Evolutionary conservation across 768 basidiomycete species (phyloP).

Genomic region (Postia placenta): DNA sequence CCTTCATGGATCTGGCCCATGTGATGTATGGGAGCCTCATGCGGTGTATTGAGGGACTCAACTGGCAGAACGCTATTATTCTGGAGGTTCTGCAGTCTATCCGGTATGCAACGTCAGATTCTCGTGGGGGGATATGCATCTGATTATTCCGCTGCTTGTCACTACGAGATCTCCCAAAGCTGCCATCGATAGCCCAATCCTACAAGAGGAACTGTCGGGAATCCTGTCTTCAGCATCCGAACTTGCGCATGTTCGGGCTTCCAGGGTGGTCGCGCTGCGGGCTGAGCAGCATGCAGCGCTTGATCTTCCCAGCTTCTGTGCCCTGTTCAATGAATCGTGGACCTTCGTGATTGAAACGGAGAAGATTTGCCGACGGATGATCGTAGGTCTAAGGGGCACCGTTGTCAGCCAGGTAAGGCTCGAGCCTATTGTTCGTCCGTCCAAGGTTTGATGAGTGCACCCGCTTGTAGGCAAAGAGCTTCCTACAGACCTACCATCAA

Average conservation of each 20-base stretch:
- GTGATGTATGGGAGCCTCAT: constrained; percentile 57
- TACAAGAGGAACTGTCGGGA: constrained; percentile 68
- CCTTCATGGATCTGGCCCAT: constrained; percentile 60
- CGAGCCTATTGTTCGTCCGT: background rate
- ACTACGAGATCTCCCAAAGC: constrained; percentile 30
- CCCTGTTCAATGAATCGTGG: constrained; percentile 84
- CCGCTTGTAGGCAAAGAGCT: constrained; percentile 66
- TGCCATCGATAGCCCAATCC: constrained; percentile 35
- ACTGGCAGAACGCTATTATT: constrained; percentile 53
- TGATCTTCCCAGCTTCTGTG: constrained; percentile 66
- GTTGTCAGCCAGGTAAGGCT: constrained; percentile 73
- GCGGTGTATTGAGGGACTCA: constrained; percentile 61
- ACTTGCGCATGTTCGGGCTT: constrained; percentile 75
- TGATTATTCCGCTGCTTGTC: background rate
- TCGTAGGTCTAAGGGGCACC: constrained; percentile 84
- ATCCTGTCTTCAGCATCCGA: constrained; percentile 78
- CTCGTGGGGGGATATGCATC: background rate
- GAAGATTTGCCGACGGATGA: constrained; percentile 82
- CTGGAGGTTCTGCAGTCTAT: constrained; percentile 50
- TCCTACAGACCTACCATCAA: constrained; percentile 84
- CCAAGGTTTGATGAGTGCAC: background rate
- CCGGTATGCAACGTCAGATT: constrained; percentile 23
- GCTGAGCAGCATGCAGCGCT: constrained; percentile 76
- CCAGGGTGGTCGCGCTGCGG: constrained; percentile 71
- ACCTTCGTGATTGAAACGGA: constrained; percentile 86